Conservation (phyloP, 768 basidiomycete genomes). For the Mycena vitilis region DNA sequence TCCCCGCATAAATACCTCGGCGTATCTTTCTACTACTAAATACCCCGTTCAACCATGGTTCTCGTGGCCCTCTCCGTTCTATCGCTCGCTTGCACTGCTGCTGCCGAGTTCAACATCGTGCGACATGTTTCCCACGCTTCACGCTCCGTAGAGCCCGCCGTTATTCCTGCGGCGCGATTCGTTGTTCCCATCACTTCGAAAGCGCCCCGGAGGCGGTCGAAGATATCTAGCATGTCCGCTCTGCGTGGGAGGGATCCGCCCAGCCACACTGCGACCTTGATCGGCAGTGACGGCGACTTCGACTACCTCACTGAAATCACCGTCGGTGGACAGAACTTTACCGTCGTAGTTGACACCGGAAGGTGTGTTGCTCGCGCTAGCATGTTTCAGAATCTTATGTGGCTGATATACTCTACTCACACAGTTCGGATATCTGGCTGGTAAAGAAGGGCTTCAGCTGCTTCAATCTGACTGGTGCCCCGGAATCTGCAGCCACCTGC, state of each 20-base stretch:
- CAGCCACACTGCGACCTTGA: slow-evolving; percentile 25
- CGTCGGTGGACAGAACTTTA: slow-evolving; percentile 36
- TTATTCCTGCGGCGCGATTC: slow-evolving; percentile 33
- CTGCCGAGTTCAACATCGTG: slow-evolving; percentile 12
- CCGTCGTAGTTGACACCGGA: slow-evolving; percentile 36
- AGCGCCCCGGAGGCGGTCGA: slow-evolving; percentile 26
- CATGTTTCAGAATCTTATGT: neutral
- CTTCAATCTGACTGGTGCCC: slow-evolving; percentile 31
- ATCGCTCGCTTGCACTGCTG: slow-evolving; percentile 7
- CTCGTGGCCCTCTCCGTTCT: slow-evolving; percentile 7
- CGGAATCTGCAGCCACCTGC: slow-evolving; percentile 28
- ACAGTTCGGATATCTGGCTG: slow-evolving; percentile 40
- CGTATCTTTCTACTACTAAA: neutral
- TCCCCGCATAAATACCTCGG: neutral
- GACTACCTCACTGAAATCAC: slow-evolving; percentile 38
- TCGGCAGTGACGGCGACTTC: slow-evolving; percentile 31
- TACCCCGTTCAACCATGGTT: slow-evolving; percentile 13
- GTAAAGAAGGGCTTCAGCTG: slow-evolving; percentile 38
- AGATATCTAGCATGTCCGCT: slow-evolving; percentile 13
- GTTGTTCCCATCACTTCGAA: slow-evolving; percentile 27
- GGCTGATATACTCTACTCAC: neutral
- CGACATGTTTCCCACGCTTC: slow-evolving; percentile 18
- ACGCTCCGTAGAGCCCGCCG: slow-evolving; percentile 22
- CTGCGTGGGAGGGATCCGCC: slow-evolving; percentile 4
- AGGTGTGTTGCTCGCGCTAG: slow-evolving; percentile 13